Evolutionary conservation across 345 rosid genomes (phyloP).

Genomic region (Rubroshorea leprosula): DNA sequence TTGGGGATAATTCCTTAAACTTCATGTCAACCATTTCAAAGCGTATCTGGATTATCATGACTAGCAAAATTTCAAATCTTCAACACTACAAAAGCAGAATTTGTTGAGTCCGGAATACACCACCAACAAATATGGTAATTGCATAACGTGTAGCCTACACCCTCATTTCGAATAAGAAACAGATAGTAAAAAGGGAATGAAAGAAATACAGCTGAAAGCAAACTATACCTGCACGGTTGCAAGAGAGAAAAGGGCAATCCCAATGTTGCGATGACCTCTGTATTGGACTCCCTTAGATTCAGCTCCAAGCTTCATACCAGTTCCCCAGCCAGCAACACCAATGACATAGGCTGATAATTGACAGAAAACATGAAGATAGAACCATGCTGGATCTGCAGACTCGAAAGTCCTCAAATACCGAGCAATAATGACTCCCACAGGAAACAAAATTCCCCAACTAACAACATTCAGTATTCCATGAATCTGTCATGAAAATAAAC

Average conservation of each 20-base stretch:
- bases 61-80: not conserved
- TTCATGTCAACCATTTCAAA: not conserved
- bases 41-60: not conserved
- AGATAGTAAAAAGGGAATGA: too few species aligned
- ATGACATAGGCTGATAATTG: constrained; percentile 66
- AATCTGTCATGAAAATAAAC: constrained; percentile 32
- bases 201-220: too few species aligned
- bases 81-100: too few species aligned
- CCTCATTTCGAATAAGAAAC: too few species aligned
- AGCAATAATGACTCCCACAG: constrained; percentile 60
- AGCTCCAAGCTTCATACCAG: constrained; percentile 79
- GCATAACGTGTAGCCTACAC: too few species aligned
- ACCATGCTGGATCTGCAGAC: constrained; percentile 87
- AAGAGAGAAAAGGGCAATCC: constrained; percentile 59
- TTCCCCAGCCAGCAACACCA: constrained; percentile 90
- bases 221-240: constrained; percentile 70
- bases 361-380: constrained; percentile 66
- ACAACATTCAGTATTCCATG: constrained; percentile 83
- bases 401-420: constrained; percentile 61
- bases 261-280: constrained; percentile 51
- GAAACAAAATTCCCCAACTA: constrained; percentile 88
- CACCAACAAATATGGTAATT: not conserved
- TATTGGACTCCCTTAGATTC: constrained; percentile 45
- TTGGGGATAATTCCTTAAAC: not conserved
- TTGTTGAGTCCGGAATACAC: not conserved